Conservation (phyloP, 495 filamentous ascomycete species). For the Amorphotheca resinae region DNA sequence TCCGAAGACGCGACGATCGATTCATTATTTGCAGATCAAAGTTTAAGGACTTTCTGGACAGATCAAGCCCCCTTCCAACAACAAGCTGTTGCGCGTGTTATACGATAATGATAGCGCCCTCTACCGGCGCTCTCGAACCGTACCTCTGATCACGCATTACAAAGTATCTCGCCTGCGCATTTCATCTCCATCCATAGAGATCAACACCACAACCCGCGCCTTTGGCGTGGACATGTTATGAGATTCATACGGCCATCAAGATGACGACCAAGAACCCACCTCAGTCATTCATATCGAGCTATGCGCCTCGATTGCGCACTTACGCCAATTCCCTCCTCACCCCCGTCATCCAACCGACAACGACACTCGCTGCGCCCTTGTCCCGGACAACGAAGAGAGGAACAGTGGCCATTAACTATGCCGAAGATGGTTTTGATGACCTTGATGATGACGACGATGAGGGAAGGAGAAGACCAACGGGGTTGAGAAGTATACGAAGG, state of each 20-base stretch:
- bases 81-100: neutral
- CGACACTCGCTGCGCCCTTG: constrained; percentile 47
- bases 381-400: constrained; percentile 91
- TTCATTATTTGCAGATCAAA: neutral
- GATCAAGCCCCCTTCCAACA: neutral
- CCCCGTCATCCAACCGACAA: constrained; percentile 61
- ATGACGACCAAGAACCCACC: constrained; percentile 37
- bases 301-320: constrained; percentile 79
- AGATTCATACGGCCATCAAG: constrained; percentile 8
- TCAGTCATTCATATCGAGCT: constrained; percentile 82
- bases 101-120: constrained; percentile 6
- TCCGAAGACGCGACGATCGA: neutral
- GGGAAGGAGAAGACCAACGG: constrained; percentile 65
- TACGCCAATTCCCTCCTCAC: constrained; percentile 90
- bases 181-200: neutral
- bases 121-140: neutral
- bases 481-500: constrained; percentile 65
- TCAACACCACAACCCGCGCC: neutral
- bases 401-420: constrained; percentile 92
- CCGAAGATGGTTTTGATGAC: constrained; percentile 90
- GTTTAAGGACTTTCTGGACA: neutral
- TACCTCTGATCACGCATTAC: neutral
- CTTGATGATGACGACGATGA: constrained; percentile 88
- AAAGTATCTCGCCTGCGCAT: neutral
- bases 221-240: constrained; percentile 11